A percentile compares a stretch with the other conserved stretches of the same genome.
phyloP scores from a whole-genome alignment of 75 land plant species.

The Isoetes taiwanensis region DNA sequence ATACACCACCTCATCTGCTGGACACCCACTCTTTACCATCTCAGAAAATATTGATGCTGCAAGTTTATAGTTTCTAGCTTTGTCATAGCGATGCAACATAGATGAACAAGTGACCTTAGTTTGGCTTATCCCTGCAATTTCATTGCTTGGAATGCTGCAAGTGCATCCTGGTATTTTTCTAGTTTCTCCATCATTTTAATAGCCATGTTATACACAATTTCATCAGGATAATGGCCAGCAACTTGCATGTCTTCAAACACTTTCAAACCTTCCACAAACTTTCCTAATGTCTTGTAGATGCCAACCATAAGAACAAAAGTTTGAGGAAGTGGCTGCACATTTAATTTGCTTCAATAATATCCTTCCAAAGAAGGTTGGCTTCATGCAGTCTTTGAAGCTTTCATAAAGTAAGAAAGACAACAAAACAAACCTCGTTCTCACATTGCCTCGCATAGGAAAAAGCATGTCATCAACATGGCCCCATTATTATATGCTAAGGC shows the following conservation, averaged over 20 bases:
- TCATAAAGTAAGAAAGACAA: slow-evolving; percentile 44
- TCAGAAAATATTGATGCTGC: slow-evolving; percentile 66
- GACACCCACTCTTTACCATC: slow-evolving; percentile 43
- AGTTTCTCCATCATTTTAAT: slow-evolving; percentile 36
- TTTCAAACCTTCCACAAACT: slow-evolving; percentile 39
- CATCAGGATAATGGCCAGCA: slow-evolving; percentile 48
- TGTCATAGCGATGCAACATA: slow-evolving; percentile 51
- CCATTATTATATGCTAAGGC: slow-evolving; percentile 79
- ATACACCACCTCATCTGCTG: slow-evolving; percentile 77
- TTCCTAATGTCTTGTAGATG: slow-evolving; percentile 47
- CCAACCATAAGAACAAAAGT: slow-evolving; percentile 45
- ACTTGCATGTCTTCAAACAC: slow-evolving; percentile 51
- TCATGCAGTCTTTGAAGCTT: slow-evolving; percentile 37
- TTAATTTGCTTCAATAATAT: no score
- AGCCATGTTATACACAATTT: slow-evolving; percentile 48
- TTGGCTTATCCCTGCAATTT: slow-evolving; percentile 41
- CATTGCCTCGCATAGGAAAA: slow-evolving; percentile 33
- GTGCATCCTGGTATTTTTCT: slow-evolving; percentile 33
- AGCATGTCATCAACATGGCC: slow-evolving; percentile 57
- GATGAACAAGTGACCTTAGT: slow-evolving; percentile 73
- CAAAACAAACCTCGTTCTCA: slow-evolving; percentile 45
- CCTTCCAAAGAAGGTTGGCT: slow-evolving; percentile 28
- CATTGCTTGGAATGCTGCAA: slow-evolving; percentile 65
- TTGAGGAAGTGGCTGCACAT: slow-evolving; percentile 40
- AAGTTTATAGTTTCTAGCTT: slow-evolving; percentile 40